Evolutionary conservation across 2,329 filamentous ascomycete genomes (phyloP), one percentile per base, ranked within the genome.

Genomic region (Epichloe sylvatica): DNA sequence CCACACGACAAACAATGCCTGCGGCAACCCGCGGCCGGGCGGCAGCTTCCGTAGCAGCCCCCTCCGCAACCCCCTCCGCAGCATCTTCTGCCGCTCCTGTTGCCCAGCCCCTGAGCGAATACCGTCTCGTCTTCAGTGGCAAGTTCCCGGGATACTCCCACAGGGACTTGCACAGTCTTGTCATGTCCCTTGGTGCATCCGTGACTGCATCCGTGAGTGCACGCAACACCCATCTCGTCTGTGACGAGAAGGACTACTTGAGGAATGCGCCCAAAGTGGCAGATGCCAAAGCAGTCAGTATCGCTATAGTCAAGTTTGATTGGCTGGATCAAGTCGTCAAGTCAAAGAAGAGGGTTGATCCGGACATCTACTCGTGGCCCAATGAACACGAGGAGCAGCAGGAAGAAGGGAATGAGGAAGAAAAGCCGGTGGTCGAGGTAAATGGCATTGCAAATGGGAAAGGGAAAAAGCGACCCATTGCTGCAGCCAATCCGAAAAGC

Each of bases 241-340:
- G 74, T n/a, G 76, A 71, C 0, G 65, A 73, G 7, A 64, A 68
- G 8, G 78, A 81, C 52, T 75, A 69, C 54, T 63, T 71, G 7
- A 73, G 70, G 42, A 62, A 63, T 1, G 71, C 72, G 0, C 60
- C 65, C 41, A 83, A 83, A 58, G 73, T 77, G 54, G 67, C 67
- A 56, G 63, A 74, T 15, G 76, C 72, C 4, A 61, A 67, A 9
- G 56, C 67, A 12, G 67, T 72, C 35, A 67, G 62, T 19, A 64
- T 83, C 12, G 70, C 71, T 3, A 70, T 86, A 43, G 73, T 87
- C 25, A 70, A 64, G 9, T 61, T 81, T 0, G 65, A 75, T 13
- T 88, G 84, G 84, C 65, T 81, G n/a, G 54, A 44, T 75, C 2
- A 73, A 80, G n/a, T 80, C 73, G 21, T 65, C 75, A 37, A 51